These are phyloP conservation scores for Aegilops sharonensis DNA, from an alignment of 176 grass and related monocot species.

Conservation along the genomic window DNA sequence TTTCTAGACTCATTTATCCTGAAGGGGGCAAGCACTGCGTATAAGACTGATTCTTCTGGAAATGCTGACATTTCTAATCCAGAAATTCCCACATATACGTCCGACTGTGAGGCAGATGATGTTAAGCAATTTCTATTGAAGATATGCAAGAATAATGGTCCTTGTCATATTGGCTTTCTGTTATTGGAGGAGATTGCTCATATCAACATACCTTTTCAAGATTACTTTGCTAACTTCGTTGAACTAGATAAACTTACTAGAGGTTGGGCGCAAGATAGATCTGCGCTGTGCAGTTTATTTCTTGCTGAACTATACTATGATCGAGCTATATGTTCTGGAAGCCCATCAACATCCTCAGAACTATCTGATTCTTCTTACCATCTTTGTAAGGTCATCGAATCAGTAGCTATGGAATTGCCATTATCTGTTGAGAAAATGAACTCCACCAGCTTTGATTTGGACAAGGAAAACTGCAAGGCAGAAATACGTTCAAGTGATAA, in stretches of 20 bases:
- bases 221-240: slow-evolving; percentile 69
- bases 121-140: slow-evolving; percentile 63
- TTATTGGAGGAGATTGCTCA: slow-evolving; percentile 82
- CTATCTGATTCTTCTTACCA: slow-evolving; percentile 78
- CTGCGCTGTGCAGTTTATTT: slow-evolving; percentile 79
- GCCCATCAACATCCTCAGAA: slow-evolving; percentile 52
- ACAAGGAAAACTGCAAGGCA: slow-evolving; percentile 21
- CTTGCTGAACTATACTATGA: slow-evolving; percentile 93
- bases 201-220: slow-evolving; percentile 63
- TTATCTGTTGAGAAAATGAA: slow-evolving; percentile 34
- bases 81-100: slow-evolving; percentile 54
- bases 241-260: slow-evolving; percentile 89
- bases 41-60: slow-evolving; percentile 52
- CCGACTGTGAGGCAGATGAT: slow-evolving; percentile 57
- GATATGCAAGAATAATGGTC: slow-evolving; percentile 58
- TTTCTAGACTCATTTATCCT: slow-evolving; percentile 82
- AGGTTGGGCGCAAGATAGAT: slow-evolving; percentile 66
- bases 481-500: slow-evolving; percentile 31
- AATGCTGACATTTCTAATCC: slow-evolving; percentile 41
- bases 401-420: slow-evolving; percentile 55
- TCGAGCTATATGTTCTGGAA: slow-evolving; percentile 60
- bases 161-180: slow-evolving; percentile 65
- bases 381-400: slow-evolving; percentile 89
- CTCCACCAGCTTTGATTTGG: slow-evolving; percentile 15
- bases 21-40: slow-evolving; percentile 38